A percentile compares a stretch with the other conserved stretches of the same genome.
These are phyloP conservation scores for Pterocarpus macrocarpus DNA, from an alignment of 306 rosid genomes.

Conservation along the genomic window DNA sequence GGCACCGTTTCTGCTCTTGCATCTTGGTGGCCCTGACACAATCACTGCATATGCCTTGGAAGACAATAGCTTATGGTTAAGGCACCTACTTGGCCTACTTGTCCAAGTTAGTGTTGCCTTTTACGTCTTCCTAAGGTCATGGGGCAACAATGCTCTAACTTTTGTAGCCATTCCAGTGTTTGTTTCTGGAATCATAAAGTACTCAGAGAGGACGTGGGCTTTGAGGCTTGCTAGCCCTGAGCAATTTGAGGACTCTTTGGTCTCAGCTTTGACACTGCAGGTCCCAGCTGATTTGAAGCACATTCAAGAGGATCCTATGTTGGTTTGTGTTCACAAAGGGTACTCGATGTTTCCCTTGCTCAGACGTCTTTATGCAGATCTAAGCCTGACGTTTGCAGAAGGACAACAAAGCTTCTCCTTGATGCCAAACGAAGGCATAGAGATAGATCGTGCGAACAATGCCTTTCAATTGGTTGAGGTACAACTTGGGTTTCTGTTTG, in stretches of 20 bases:
- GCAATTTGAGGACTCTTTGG: not conserved
- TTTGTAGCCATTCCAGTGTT: not conserved
- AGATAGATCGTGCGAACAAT: not conserved
- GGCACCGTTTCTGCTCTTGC: slow-evolving; percentile 50
- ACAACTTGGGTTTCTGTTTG: not conserved
- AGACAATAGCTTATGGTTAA: slow-evolving; percentile 41
- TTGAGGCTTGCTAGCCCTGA: not conserved
- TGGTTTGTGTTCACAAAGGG: not conserved
- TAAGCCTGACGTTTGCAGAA: not conserved
- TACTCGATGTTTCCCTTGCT: not conserved
- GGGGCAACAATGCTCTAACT: not conserved
- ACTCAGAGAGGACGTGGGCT: not conserved
- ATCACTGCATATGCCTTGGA: slow-evolving; percentile 44
- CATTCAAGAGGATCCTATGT: not conserved
- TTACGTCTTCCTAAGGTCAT: not conserved
- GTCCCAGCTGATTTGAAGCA: not conserved
- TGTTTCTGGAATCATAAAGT: not conserved
- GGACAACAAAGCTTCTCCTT: not conserved
- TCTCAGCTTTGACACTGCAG: not conserved
- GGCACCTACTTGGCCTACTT: not conserved
- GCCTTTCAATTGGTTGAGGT: not conserved
- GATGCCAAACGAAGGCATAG: not conserved
- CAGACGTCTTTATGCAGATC: not conserved
- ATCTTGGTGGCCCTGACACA: slow-evolving; percentile 56
- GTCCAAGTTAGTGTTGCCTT: not conserved